Evolutionary conservation across 352 stramenopile species (phyloP).

Genomic region (Phytophthora colocasiae): DNA sequence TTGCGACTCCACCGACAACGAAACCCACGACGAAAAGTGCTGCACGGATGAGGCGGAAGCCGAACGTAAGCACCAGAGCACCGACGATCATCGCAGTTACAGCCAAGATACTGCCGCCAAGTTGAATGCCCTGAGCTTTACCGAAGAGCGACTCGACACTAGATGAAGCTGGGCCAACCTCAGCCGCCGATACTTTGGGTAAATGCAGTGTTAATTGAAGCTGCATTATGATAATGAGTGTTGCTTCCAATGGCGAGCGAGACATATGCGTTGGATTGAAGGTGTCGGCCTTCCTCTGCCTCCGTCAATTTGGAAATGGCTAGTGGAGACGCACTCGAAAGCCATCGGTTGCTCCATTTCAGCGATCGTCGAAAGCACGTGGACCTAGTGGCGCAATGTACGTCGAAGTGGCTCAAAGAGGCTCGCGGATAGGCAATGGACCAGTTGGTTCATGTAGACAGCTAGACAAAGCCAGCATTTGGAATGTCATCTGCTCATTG

Average conservation of each 20-base stretch:
- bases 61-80: constrained; percentile 47
- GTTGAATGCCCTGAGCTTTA: constrained; percentile 46
- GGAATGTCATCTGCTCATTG: constrained; percentile 7
- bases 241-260: background rate
- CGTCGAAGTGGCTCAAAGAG: constrained; percentile 10
- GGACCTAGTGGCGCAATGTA: constrained; percentile 14
- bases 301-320: constrained; percentile 23
- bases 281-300: constrained; percentile 7
- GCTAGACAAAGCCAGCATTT: constrained; percentile 16
- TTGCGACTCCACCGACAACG: constrained; percentile 44
- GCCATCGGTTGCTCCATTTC: constrained; percentile 1
- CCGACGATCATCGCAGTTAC: constrained; percentile 50
- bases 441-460: constrained; percentile 15
- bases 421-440: constrained; percentile 13
- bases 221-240: constrained; percentile 21
- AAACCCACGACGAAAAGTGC: constrained; percentile 60
- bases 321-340: background rate
- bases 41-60: constrained; percentile 59
- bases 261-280: background rate
- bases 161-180: constrained; percentile 31
- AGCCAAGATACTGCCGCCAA: constrained; percentile 48
- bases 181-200: constrained; percentile 12
- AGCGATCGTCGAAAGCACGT: constrained; percentile 25
- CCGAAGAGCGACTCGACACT: constrained; percentile 49
- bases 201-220: constrained; percentile 14